Percentiles rank a stretch among this genome's conserved stretches.
Conservation (phyloP, 163 green algal species). For the Prototheca cutis region DNA sequence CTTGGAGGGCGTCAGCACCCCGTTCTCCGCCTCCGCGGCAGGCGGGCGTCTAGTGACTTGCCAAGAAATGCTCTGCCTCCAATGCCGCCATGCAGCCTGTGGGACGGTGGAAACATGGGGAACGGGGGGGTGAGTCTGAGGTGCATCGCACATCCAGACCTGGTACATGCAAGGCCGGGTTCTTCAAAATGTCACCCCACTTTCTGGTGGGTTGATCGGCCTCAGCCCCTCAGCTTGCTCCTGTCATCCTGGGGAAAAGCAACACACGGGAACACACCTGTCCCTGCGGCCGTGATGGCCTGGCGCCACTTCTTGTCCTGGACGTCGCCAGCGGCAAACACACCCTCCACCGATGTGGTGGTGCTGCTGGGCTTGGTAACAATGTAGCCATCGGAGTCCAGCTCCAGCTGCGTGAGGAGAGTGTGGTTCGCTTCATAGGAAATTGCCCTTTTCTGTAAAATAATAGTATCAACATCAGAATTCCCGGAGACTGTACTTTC, state of each 20-base stretch:
- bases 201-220: too few relatives aligned
- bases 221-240: constrained; percentile 1
- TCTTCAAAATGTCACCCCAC: too few relatives aligned
- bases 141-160: too few relatives aligned
- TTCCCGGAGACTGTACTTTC: too few relatives aligned
- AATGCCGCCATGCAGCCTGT: constrained; percentile 84
- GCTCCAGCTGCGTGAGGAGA: constrained; percentile 27
- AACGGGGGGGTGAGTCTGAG: too few relatives aligned
- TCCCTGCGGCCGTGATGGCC: constrained; percentile 88
- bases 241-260: background rate
- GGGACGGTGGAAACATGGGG: too few relatives aligned
- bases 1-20: too few relatives aligned
- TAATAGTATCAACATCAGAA: too few relatives aligned
- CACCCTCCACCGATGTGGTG: constrained; percentile 51
- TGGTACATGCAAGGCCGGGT: too few relatives aligned
- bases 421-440: too few relatives aligned
- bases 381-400: constrained; percentile 75
- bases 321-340: constrained; percentile 83
- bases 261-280: constrained; percentile 20
- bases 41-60: background rate
- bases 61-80: constrained; percentile 24
- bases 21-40: background rate
- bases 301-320: constrained; percentile 83
- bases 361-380: constrained; percentile 48
- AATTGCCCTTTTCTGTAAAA: too few relatives aligned